Percentiles rank a stretch among this genome's conserved stretches.
Conservation (phyloP, 441 rosid species). For the Adansonia gregorii region DNA sequence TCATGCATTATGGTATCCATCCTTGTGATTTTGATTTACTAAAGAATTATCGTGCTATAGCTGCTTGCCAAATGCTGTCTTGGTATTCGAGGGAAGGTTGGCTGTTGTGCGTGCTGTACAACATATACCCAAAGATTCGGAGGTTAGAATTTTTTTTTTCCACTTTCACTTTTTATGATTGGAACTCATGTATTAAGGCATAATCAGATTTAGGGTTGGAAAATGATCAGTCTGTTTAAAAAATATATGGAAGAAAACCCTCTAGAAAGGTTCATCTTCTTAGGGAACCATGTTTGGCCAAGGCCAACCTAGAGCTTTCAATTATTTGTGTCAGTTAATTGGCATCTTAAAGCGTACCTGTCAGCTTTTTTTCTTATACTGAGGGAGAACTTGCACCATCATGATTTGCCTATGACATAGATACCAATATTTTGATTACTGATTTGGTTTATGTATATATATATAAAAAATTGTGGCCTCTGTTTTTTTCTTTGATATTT, state of each 20-base stretch:
- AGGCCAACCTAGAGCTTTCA: conserved; percentile 5
- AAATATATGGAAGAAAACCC: conserved; percentile 12
- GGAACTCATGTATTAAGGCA: background rate
- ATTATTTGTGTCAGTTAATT: background rate
- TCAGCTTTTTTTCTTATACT: background rate
- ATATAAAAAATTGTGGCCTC: background rate
- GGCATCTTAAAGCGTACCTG: background rate
- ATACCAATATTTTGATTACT: background rate
- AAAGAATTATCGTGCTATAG: conserved; percentile 47
- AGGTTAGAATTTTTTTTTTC: conserved; percentile 51
- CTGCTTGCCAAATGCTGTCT: conserved; percentile 86
- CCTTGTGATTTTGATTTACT: conserved; percentile 29
- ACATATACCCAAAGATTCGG: conserved; percentile 63
- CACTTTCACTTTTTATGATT: conserved; percentile 14
- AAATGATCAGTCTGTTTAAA: background rate
- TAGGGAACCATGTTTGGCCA: background rate
- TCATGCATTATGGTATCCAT: conserved; percentile 22
- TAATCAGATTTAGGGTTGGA: background rate
- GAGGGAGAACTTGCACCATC: background rate
- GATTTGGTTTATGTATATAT: background rate
- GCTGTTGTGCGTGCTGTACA: conserved; percentile 86
- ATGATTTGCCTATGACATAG: background rate
- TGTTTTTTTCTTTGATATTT: background rate
- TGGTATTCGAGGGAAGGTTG: conserved; percentile 75
- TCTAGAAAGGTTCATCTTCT: conserved; percentile 7